Evolutionary conservation across 345 rosid species (phyloP), one percentile per base, ranked within the genome.

Genomic region (Cardamine occulta): DNA sequence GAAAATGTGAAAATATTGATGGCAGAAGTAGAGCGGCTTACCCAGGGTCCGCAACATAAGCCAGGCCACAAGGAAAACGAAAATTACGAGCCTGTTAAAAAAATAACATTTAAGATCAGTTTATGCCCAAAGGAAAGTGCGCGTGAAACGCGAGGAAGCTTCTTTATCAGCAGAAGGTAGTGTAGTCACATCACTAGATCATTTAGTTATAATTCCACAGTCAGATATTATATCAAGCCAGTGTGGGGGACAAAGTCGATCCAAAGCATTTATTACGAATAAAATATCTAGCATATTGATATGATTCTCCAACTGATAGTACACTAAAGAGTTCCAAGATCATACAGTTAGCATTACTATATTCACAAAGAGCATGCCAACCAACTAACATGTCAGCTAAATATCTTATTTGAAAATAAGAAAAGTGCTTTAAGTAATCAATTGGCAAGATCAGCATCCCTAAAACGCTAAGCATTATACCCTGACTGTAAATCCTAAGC

Each of bases 1-100:
- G 35, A 56, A 68, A 77, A 64, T 37, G 49, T 63, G 49, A 76
- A 62, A 71, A 2, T 29, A 57, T 39, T 57, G 31, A 77, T 32
- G 63, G 56, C 7, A 51, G 63, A 59, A 73, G 59, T 58, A 37
- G 70, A 73, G 64, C 8, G n/a, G 34, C 93, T 79, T 80, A 90
- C 99, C 99, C 99, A 66, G 97, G 92, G 64, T 92, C 92, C 56
- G 99, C 83, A 73, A 95, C 96, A 54, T 92, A 95, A 54, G 89
- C 96, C 55, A 90, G 86, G 72, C 97, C 97, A 74, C 99, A 92
- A 18, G 88, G 88, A 81, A 92, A 90, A 56, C 91, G 79, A 55
- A 92, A 95, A 80, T 92, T 95, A 78, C 97, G 87, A 71, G 97
- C 99, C 99, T 92, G 97, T 81, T 75, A 57, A 63, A 76, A 42